Conservation (phyloP, 768 basidiomycete species). For the Cytidiella melzeri region DNA sequence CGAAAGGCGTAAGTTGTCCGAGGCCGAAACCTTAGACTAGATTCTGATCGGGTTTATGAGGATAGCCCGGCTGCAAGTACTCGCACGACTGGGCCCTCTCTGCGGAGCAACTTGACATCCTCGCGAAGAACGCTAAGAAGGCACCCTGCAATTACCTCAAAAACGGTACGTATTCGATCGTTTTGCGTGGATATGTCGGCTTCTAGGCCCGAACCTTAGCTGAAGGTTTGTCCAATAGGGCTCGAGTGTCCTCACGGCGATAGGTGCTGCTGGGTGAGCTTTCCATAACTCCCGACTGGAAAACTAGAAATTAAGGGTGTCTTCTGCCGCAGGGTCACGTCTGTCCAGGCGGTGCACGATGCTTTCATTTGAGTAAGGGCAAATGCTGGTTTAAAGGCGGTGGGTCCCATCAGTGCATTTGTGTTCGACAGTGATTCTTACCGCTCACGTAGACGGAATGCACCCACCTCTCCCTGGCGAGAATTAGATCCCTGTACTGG, state of each 20-base stretch:
- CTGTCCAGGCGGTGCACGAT: slow-evolving; percentile 60
- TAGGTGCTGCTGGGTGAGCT: slow-evolving; percentile 59
- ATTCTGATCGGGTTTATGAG: not conserved
- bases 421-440: not conserved
- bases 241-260: slow-evolving; percentile 71
- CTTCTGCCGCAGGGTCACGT: slow-evolving; percentile 45
- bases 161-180: slow-evolving; percentile 42
- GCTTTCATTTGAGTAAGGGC: slow-evolving; percentile 64
- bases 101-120: slow-evolving; percentile 61
- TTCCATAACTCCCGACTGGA: too few species aligned
- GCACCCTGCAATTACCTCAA: slow-evolving; percentile 83
- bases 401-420: slow-evolving; percentile 22
- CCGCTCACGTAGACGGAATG: slow-evolving; percentile 32
- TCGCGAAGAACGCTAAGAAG: slow-evolving; percentile 76
- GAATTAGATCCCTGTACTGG: not conserved
- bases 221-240: slow-evolving; percentile 34
- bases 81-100: slow-evolving; percentile 75
- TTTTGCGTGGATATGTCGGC: not conserved
- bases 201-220: not conserved
- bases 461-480: slow-evolving; percentile 19
- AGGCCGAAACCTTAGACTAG: not conserved
- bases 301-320: not conserved
- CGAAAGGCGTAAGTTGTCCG: slow-evolving; percentile 46
- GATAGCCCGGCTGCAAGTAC: slow-evolving; percentile 60
- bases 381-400: slow-evolving; percentile 87